Evolutionary conservation across 148 eudicot genomes (phyloP).

Genomic region (Vaccinium corymbosum): DNA sequence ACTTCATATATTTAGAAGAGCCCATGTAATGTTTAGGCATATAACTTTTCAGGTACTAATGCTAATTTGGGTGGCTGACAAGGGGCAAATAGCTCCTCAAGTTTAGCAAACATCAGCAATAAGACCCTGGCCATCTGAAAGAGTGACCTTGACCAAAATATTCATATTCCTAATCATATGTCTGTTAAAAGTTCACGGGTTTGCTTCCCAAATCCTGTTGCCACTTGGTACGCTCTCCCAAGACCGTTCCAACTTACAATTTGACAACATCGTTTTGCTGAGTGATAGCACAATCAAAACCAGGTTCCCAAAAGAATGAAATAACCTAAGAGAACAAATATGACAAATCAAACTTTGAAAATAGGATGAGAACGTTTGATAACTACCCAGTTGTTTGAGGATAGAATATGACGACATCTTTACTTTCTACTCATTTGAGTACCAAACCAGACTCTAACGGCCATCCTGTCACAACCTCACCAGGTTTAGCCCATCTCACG

Average conservation of each 20-base stretch:
- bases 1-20: neutral
- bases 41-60: neutral
- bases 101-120: neutral
- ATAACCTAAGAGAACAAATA: neutral
- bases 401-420: neutral
- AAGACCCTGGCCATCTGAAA: neutral
- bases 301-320: neutral
- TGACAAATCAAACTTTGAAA: neutral
- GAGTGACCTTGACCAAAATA: too few species aligned
- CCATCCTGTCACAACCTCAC: neutral
- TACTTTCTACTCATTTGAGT: neutral
- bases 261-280: neutral
- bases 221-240: neutral
- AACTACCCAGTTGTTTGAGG: neutral
- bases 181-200: neutral
- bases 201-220: neutral
- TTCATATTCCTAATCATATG: too few species aligned
- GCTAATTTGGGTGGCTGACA: neutral
- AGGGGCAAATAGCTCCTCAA: slow-evolving; percentile 4
- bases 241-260: neutral
- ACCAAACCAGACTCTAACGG: neutral
- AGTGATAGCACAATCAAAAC: neutral
- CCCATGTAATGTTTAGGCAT: neutral
- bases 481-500: neutral
- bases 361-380: neutral